Evolutionary conservation across 2,329 filamentous ascomycete genomes (phyloP).

Genomic region (Verticillium zaregamsianum): DNA sequence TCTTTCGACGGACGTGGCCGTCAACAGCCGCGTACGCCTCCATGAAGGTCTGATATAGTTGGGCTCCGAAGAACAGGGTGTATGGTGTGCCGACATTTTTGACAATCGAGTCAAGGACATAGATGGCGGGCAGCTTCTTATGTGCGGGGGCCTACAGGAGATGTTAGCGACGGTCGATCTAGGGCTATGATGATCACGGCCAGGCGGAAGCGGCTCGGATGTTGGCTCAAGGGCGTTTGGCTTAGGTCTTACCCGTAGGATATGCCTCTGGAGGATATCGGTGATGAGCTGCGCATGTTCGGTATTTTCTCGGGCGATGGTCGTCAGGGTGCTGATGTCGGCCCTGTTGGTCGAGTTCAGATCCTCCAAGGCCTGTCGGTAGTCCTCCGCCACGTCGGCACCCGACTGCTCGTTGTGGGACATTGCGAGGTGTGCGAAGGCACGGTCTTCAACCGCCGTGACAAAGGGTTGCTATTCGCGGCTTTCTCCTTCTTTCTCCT

Average conservation of each 20-base stretch:
- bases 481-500: neutral
- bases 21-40: slow-evolving; percentile 91
- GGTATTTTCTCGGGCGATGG: slow-evolving; percentile 96
- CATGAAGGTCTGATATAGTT: slow-evolving; percentile 94
- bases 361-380: slow-evolving; percentile 88
- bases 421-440: slow-evolving; percentile 9
- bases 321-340: slow-evolving; percentile 95
- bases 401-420: slow-evolving; percentile 52
- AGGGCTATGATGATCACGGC: neutral
- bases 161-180: slow-evolving; percentile 29
- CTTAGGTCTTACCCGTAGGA: slow-evolving; percentile 74
- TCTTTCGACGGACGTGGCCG: slow-evolving; percentile 73
- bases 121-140: slow-evolving; percentile 92
- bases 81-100: slow-evolving; percentile 99
- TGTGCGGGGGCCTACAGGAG: slow-evolving; percentile 69
- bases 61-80: slow-evolving; percentile 88
- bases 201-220: neutral
- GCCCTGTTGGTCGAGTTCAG: slow-evolving; percentile 85
- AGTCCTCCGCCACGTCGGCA: slow-evolving; percentile 91
- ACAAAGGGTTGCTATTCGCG: neutral
- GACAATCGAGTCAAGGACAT: slow-evolving; percentile 95
- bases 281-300: slow-evolving; percentile 94
- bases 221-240: neutral
- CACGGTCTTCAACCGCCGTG: no score
- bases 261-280: slow-evolving; percentile 84